A percentile compares a stretch with the other conserved stretches of the same genome.
These are phyloP conservation scores for Pythium brassicae DNA, from an alignment of 352 stramenopile species.

Conservation along the genomic window DNA sequence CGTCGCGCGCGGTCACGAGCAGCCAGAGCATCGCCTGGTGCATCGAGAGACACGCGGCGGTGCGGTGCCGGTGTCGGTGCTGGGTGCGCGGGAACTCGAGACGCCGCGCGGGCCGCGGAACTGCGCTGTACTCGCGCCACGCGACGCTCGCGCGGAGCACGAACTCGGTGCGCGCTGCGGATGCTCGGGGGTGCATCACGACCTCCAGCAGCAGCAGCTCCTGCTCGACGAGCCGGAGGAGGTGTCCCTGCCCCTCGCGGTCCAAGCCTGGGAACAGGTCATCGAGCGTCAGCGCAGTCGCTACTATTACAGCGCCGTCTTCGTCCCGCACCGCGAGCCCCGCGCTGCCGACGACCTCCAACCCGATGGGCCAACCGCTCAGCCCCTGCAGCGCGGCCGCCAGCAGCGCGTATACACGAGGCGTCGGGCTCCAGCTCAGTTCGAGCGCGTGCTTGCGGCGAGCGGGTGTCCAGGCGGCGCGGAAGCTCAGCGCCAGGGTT, in stretches of 20 bases:
- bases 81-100: constrained; percentile 3
- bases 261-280: constrained; percentile 24
- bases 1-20: constrained; percentile 20
- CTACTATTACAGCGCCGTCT: neutral
- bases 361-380: neutral
- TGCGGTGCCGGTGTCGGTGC: constrained; percentile 11
- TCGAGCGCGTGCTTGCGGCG: constrained; percentile 11
- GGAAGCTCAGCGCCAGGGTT: constrained; percentile 11
- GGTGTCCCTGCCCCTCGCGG: constrained; percentile 10
- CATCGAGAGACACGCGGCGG: constrained; percentile 14
- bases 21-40: constrained; percentile 61
- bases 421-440: constrained; percentile 1
- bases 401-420: neutral
- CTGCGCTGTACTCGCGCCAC: constrained; percentile 27
- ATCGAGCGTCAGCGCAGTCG: constrained; percentile 10
- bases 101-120: constrained; percentile 3
- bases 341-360: neutral
- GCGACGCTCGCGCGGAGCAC: constrained; percentile 29
- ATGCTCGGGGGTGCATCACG: neutral
- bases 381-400: neutral
- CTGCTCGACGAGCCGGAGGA: constrained; percentile 19
- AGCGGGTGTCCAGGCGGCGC: constrained; percentile 2
- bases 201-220: constrained; percentile 38
- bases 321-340: neutral
- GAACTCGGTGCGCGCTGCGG: neutral